These are phyloP conservation scores for Thecamonas trahens DNA, from an alignment of 78 protist genomes.

Conservation along the genomic window DNA sequence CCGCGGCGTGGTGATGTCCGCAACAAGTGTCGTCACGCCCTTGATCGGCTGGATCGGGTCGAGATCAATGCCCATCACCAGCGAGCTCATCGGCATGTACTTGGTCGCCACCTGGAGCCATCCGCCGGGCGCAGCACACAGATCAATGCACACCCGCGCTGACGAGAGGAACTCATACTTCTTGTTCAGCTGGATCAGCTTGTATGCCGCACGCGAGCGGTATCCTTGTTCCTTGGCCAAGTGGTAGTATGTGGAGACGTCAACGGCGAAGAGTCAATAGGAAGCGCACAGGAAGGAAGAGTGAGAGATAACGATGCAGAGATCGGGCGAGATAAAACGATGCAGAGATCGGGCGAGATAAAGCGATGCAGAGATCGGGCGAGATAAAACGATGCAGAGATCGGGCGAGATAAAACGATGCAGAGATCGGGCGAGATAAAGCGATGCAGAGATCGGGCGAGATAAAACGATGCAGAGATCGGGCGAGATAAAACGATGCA, in stretches of 20 bases:
- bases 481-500: too few relatives aligned
- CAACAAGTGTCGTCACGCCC: constrained; percentile 58
- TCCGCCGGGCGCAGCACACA: constrained; percentile 99
- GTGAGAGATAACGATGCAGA: background rate
- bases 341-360: too few relatives aligned
- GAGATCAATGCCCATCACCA: constrained; percentile 94
- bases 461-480: too few relatives aligned
- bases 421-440: too few relatives aligned
- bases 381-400: too few relatives aligned
- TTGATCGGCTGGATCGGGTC: constrained; percentile 92
- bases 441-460: too few relatives aligned
- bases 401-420: too few relatives aligned
- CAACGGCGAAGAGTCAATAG: constrained; percentile 6
- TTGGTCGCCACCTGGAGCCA: constrained; percentile 93
- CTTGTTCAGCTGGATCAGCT: constrained; percentile 93
- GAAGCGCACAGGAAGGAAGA: background rate
- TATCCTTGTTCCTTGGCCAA: constrained; percentile 98
- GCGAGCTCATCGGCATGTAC: constrained; percentile 74
- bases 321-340: too few relatives aligned
- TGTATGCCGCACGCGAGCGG: constrained; percentile 98
- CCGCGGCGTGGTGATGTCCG: constrained; percentile 94
- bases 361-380: too few relatives aligned
- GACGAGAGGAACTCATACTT: constrained; percentile 80
- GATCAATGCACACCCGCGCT: constrained; percentile 84
- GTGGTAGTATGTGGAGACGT: constrained; percentile 72